Conservation (phyloP, 2,329 filamentous ascomycete genomes). For the Emmonsiellopsis sp. region DNA sequence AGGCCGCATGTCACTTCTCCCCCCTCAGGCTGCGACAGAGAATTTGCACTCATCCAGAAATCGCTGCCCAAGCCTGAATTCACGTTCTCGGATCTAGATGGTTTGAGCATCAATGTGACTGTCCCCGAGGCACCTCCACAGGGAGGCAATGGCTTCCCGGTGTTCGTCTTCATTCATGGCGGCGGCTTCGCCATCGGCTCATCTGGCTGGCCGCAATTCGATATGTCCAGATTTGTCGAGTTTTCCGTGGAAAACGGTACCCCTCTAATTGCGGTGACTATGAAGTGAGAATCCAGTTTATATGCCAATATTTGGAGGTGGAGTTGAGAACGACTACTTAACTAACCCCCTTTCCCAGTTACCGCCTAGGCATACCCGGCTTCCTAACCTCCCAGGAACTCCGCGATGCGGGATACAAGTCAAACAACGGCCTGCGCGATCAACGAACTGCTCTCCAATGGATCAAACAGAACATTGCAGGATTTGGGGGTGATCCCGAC, state of each 20-base stretch:
- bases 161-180: constrained; percentile 47
- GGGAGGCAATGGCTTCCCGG: constrained; percentile 33
- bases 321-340: neutral
- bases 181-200: constrained; percentile 43
- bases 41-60: constrained; percentile 43
- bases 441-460: constrained; percentile 35
- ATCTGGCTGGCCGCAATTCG: constrained; percentile 46
- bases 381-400: constrained; percentile 44
- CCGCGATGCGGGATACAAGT: constrained; percentile 34
- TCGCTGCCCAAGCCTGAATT: constrained; percentile 29
- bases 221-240: constrained; percentile 38
- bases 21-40: constrained; percentile 28
- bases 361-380: constrained; percentile 37
- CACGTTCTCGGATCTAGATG: constrained; percentile 38
- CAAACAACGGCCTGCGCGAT: constrained; percentile 41
- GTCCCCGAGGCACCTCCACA: constrained; percentile 26
- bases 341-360: constrained; percentile 25
- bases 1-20: neutral
- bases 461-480: constrained; percentile 30
- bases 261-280: constrained; percentile 39
- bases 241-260: constrained; percentile 34
- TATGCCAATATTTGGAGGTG: neutral
- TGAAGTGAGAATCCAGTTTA: constrained; percentile 30
- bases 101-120: constrained; percentile 46
- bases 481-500: constrained; percentile 33